These are phyloP conservation scores for Phaeophleospora eucalypticola DNA, from an alignment of 2,329 filamentous ascomycete genomes.

Conservation along the genomic window DNA sequence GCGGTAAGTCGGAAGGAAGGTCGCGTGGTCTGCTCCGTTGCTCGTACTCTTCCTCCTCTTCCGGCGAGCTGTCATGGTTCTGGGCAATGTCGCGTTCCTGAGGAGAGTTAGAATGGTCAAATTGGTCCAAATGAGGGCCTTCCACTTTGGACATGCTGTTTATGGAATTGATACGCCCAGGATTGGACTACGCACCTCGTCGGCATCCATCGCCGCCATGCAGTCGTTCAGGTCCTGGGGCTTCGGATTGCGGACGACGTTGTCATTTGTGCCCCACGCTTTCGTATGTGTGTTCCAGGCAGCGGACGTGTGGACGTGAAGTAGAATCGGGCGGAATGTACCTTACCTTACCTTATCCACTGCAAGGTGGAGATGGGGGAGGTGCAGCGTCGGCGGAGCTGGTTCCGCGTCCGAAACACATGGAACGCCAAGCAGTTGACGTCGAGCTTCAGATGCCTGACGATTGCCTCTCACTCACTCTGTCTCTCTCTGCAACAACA, in stretches of 20 bases:
- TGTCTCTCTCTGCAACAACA: no score
- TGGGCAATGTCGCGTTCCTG: not conserved
- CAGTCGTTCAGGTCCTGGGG: not conserved
- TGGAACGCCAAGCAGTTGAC: not conserved
- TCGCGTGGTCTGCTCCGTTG: conserved; percentile 36
- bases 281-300: no score
- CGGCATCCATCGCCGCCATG: not conserved
- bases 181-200: not conserved
- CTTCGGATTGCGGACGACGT: not conserved
- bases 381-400: no score
- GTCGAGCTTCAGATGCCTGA: no score
- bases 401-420: not conserved
- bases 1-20: conserved; percentile 82
- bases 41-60: conserved; percentile 10
- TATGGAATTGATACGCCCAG: not conserved
- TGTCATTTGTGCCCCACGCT: not conserved
- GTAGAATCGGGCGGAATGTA: no score
- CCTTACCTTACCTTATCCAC: no score
- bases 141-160: no score
- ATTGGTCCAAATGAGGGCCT: no score
- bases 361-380: no score
- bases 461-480: no score
- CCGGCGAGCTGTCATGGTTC: not conserved
- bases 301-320: no score
- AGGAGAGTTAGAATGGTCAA: not conserved